Evolutionary conservation across 2,329 filamentous ascomycete genomes (phyloP), one percentile per base, ranked within the genome.

Genomic region (Diaporthe sp.): DNA sequence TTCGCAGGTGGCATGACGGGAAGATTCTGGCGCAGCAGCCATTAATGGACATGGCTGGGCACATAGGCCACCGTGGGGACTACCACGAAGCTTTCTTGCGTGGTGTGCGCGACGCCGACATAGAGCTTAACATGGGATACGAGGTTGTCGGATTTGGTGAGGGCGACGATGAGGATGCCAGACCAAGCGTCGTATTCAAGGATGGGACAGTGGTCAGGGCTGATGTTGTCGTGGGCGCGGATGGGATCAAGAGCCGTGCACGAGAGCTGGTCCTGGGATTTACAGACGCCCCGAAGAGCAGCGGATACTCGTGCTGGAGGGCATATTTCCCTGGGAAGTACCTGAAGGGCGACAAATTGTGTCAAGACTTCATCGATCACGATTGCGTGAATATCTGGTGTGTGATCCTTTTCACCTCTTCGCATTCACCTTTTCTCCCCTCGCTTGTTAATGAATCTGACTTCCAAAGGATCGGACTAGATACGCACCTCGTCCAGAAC

Each of bases 221-320:
- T 0, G 88, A 90, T 78, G 78, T 90, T 0, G 84, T 90, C 4
- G 81, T 90, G 8, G 89, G 87, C 6, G 88, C 87, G 37, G 89
- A 90, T 80, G 85, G 88, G 9, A 89, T 90, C 72, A 86, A 89
- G 76, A 88, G 86, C 49, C 86, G 87, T 44, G 87, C 88, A 0
- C 82, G 88, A 42, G 86, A 86, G 73, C 83, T 90, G 1, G 88
- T 90, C 4, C 83, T 90, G 5, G 88, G 88, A 1, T 89, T 88
- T 44, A 83, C 85, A 53, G 88, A 89, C 76, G 87, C 87, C 65
- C 88, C 87, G 0, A 89, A 89, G 79, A 87, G 86, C 47, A 87
- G 85, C 71, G 88, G 89, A 0, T 90, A 90, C 77, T 88, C 88
- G 1, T 88, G 89, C 58, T 90, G 86, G 82, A 83, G 88, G 34